Evolutionary conservation across 2,329 filamentous ascomycete genomes (phyloP).

Genomic region (Sordariomycetes sp.): DNA sequence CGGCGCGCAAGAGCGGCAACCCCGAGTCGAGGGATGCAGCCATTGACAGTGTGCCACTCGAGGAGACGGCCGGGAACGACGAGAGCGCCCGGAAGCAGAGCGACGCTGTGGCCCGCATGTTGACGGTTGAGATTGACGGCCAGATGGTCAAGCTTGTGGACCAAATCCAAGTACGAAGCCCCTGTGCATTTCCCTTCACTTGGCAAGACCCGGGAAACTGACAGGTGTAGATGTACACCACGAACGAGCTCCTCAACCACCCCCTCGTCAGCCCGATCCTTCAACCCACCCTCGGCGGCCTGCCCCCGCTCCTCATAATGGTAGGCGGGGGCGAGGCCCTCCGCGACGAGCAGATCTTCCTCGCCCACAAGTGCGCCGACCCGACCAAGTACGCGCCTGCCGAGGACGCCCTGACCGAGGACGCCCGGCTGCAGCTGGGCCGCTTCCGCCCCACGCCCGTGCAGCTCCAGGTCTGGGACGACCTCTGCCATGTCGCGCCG

Average conservation of each 20-base stretch:
- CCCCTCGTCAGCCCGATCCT: constrained; percentile 83
- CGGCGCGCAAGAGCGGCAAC: neutral
- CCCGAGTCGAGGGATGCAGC: neutral
- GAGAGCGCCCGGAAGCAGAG: neutral
- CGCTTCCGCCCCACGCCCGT: constrained; percentile 79
- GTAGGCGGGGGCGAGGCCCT: constrained; percentile 82
- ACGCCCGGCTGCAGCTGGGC: constrained; percentile 46
- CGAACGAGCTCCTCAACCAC: constrained; percentile 76
- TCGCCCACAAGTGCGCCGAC: constrained; percentile 89
- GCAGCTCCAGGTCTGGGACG: constrained; percentile 92
- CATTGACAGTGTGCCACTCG: constrained; percentile 1
- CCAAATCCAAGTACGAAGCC: constrained; percentile 67
- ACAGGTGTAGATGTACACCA: constrained; percentile 54
- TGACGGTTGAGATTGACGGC: constrained; percentile 57
- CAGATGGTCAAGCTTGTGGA: constrained; percentile 67
- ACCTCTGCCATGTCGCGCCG: constrained; percentile 83
- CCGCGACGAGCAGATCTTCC: constrained; percentile 86
- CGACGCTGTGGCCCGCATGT: neutral
- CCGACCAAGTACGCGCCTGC: constrained; percentile 66
- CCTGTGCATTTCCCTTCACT: neutral
- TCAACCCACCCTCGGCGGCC: constrained; percentile 78
- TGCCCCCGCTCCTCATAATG: constrained; percentile 80
- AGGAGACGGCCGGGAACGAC: constrained; percentile 2
- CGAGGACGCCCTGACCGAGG: constrained; percentile 50
- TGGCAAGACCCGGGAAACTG: constrained; percentile 2